These are phyloP conservation scores for Solanum arcanum DNA, from an alignment of 257 asterid species.

Conservation along the genomic window DNA sequence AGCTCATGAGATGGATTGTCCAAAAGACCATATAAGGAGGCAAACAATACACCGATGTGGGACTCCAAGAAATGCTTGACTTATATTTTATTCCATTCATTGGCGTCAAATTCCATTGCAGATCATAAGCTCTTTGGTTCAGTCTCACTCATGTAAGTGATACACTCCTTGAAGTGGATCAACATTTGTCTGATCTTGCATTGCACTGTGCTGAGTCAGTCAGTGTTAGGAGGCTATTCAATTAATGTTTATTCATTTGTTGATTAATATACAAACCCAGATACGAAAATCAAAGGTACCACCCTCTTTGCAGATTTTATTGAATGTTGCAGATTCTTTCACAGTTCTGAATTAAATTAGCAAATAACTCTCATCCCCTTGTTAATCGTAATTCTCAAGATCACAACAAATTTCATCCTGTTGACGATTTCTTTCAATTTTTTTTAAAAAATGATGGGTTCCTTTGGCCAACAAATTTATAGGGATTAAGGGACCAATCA, in stretches of 20 bases:
- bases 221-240: background rate
- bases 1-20: background rate
- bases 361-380: background rate
- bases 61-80: background rate
- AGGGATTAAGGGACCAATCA: background rate
- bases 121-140: background rate
- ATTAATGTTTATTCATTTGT: background rate
- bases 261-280: background rate
- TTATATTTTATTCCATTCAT: background rate
- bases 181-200: background rate
- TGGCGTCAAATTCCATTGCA: background rate
- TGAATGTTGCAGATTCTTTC: background rate
- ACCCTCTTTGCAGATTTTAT: background rate
- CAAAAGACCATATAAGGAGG: background rate
- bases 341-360: background rate
- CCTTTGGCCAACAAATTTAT: background rate
- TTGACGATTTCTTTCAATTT: background rate
- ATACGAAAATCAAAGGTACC: background rate
- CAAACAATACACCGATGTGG: background rate
- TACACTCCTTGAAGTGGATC: background rate
- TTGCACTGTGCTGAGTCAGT: background rate
- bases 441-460: background rate
- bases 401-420: background rate
- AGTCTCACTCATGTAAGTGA: background rate
- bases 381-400: background rate